Evolutionary conservation across 495 filamentous ascomycete genomes (phyloP), one percentile per base, ranked within the genome.

Genomic region (Staphylotrichum longicolle): DNA sequence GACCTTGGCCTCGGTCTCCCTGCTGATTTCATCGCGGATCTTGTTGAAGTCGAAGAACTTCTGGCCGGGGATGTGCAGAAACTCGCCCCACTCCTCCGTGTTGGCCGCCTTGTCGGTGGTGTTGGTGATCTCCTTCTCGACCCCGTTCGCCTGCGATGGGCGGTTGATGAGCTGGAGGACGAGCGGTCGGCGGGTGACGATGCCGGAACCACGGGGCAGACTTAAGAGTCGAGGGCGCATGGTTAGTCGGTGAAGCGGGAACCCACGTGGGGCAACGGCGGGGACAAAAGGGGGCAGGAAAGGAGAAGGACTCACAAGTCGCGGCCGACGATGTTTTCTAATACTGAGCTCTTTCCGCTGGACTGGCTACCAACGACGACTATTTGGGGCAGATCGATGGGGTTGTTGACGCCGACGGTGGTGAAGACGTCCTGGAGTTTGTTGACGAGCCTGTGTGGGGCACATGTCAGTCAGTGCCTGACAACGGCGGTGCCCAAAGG

Each of bases 21-120:
- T 85, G 60, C 93, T 90, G 68, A 99, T 98, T 80, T 99, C 95
- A 45, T 99, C 95, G 62, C 95, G 86, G 67, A 99, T 96, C 83
- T 97, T 96, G 82, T 96, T 95, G 81, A 99, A 99, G 76, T 99
- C 95, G 80, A 85, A 86, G 82, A 96, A 98, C 78, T 98, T 98
- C 80, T 99, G 90, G 66, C 94, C 94, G 41, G 94, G 95, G 60
- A 99, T 91, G 74, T 99, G 95, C 54, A 98, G 82, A 76, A 99
- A 99, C 81, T 99, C 95, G 77, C 94, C 95, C 87, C 96, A 98
- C 76, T 99, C 95, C 71, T 98, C 92, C 35, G 84, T 73, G 75
- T 99, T 99, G 65, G 91, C 87, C 61, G 90, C 90, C 70, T 86
- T 86, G 75, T 98, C 94, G 59, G 66, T 74, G 55, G 70, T 78